Evolutionary conservation across 2,329 filamentous ascomycete genomes (phyloP).

Genomic region (Exophiala viscosa): DNA sequence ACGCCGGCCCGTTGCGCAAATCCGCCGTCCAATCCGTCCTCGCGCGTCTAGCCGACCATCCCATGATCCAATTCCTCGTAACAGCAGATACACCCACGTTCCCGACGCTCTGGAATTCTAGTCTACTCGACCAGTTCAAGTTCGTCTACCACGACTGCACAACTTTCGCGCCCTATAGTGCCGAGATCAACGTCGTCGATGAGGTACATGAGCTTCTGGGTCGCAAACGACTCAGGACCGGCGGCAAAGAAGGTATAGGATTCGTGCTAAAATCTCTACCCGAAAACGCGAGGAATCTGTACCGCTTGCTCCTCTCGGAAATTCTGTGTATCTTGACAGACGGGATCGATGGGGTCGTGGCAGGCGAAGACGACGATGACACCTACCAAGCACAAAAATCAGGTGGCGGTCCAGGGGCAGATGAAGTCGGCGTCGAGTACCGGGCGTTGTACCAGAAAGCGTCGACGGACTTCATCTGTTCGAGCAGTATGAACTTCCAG

Average conservation of each 20-base stretch:
- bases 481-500: conserved; percentile 91
- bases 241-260: conserved; percentile 84
- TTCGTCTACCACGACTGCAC: conserved; percentile 93
- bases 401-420: conserved; percentile 15
- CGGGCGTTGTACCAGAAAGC: conserved; percentile 90
- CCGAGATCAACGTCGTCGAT: conserved; percentile 80
- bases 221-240: conserved; percentile 71
- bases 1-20: conserved; percentile 72
- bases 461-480: conserved; percentile 94
- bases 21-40: conserved; percentile 67
- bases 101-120: conserved; percentile 82
- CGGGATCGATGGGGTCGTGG: conserved; percentile 33
- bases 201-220: conserved; percentile 85
- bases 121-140: conserved; percentile 74
- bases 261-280: conserved; percentile 88
- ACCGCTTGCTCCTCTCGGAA: conserved; percentile 78
- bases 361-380: conserved; percentile 31
- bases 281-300: conserved; percentile 85
- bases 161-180: conserved; percentile 71
- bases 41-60: conserved; percentile 70
- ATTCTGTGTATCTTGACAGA: conserved; percentile 67
- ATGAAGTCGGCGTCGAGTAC: conserved; percentile 74
- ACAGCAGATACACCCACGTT: conserved; percentile 88
- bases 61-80: conserved; percentile 67
- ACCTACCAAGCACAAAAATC: conserved; percentile 24